A percentile compares a stretch with the other conserved stretches of the same genome.
Evolutionary conservation across 352 stramenopile species (phyloP).

Genomic region (Globisporangium nunn): DNA sequence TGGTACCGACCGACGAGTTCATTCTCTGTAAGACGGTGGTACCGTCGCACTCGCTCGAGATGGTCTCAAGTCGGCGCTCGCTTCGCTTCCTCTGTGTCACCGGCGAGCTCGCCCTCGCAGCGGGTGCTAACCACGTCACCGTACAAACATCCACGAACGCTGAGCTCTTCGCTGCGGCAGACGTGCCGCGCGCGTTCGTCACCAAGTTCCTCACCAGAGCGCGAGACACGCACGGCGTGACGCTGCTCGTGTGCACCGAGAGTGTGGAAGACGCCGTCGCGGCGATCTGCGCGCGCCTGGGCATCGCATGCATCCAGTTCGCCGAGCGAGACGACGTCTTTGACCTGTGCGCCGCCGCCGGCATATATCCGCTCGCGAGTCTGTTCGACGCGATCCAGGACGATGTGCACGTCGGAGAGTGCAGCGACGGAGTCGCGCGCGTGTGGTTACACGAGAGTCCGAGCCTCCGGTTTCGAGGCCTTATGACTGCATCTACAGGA

Average conservation of each 20-base stretch:
- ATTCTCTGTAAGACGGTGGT: constrained; percentile 49
- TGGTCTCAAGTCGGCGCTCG: neutral
- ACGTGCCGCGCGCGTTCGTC: constrained; percentile 20
- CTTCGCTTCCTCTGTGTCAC: constrained; percentile 42
- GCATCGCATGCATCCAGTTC: constrained; percentile 56
- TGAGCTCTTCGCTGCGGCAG: constrained; percentile 21
- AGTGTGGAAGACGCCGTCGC: constrained; percentile 35
- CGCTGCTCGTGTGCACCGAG: constrained; percentile 43
- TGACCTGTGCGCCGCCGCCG: constrained; percentile 27
- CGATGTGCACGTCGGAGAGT: constrained; percentile 29
- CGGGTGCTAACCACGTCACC: constrained; percentile 32
- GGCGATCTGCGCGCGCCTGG: constrained; percentile 29
- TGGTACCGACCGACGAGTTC: constrained; percentile 34
- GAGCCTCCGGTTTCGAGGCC: constrained; percentile 28
- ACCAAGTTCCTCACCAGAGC: constrained; percentile 22
- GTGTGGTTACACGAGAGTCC: constrained; percentile 34
- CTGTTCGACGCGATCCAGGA: constrained; percentile 38
- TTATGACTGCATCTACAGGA: constrained; percentile 1
- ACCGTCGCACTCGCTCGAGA: constrained; percentile 19
- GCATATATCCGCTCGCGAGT: constrained; percentile 36
- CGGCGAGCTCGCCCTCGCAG: constrained; percentile 21
- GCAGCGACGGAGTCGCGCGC: constrained; percentile 16
- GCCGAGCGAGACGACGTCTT: constrained; percentile 44
- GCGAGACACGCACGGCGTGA: constrained; percentile 14
- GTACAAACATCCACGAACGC: constrained; percentile 15